Conservation (phyloP, 2,329 filamentous ascomycete species). For the Cladosporium oxysporum region DNA sequence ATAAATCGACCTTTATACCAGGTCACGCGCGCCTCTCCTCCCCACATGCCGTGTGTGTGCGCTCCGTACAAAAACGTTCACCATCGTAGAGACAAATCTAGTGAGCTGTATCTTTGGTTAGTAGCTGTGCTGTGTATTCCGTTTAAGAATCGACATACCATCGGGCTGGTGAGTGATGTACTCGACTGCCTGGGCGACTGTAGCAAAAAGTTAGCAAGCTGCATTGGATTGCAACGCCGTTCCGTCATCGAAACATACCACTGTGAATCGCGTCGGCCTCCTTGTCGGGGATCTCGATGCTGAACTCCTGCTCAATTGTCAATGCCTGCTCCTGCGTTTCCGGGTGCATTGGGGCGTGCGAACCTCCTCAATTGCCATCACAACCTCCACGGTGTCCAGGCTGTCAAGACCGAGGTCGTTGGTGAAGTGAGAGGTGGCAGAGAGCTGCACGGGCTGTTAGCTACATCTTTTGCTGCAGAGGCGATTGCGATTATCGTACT, state of each 20-base stretch:
- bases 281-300: constrained; percentile 98
- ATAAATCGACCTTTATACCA: constrained; percentile 26
- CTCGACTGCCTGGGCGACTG: constrained; percentile 91
- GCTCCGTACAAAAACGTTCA: constrained; percentile 18
- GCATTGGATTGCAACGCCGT: neutral
- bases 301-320: constrained; percentile 62
- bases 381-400: constrained; percentile 97
- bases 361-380: constrained; percentile 99
- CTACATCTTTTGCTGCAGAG: constrained; percentile 2
- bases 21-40: constrained; percentile 21
- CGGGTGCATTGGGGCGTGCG: constrained; percentile 23
- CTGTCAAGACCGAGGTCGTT: constrained; percentile 97
- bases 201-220: constrained; percentile 15
- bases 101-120: constrained; percentile 34
- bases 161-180: constrained; percentile 94
- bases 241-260: constrained; percentile 58
- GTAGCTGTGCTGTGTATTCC: neutral
- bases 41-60: constrained; percentile 20
- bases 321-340: constrained; percentile 51
- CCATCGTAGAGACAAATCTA: constrained; percentile 21
- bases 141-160: constrained; percentile 58
- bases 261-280: constrained; percentile 93
- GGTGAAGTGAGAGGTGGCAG: constrained; percentile 81
- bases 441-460: constrained; percentile 64
- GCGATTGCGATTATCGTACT: constrained; percentile 42